A percentile compares a stretch with the other conserved stretches of the same genome.
Evolutionary conservation across 2,329 filamentous ascomycete species (phyloP).

Genomic region (Alternaria tenuissima): DNA sequence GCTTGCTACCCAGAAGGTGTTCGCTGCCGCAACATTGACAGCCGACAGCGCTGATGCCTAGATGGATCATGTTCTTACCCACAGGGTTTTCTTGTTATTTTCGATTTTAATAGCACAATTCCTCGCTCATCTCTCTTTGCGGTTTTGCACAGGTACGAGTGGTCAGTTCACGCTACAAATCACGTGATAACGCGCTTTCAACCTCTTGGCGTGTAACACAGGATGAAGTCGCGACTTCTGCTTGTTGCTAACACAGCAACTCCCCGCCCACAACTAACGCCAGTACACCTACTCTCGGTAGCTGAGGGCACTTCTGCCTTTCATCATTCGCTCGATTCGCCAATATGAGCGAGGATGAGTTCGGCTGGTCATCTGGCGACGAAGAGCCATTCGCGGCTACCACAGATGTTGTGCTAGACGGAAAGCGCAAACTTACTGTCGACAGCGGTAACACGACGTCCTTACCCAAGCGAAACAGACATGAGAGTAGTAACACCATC

Average conservation of each 20-base stretch:
- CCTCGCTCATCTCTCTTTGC: neutral
- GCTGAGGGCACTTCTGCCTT: accelerated
- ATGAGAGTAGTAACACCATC: neutral
- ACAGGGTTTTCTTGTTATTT: neutral
- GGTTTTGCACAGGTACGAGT: neutral
- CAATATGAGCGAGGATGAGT: constrained; percentile 22
- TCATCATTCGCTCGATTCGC: neutral
- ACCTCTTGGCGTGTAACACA: neutral
- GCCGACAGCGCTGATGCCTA: too few species aligned
- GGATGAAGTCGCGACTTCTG: neutral
- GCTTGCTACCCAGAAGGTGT: neutral
- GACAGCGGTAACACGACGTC: neutral
- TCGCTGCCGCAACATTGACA: neutral
- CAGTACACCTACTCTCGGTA: neutral
- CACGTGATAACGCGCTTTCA: constrained; percentile 12
- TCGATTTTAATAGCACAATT: neutral
- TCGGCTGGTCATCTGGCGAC: constrained; percentile 18
- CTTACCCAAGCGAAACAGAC: constrained; percentile 8
- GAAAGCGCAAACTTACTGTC: constrained; percentile 14
- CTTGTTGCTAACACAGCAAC: neutral
- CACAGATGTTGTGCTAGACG: neutral
- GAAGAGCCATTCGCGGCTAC: constrained; percentile 15
- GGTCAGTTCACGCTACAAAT: neutral
- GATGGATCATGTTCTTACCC: too few species aligned
- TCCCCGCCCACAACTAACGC: neutral